A percentile compares a stretch with the other conserved stretches of the same genome.
Conservation (phyloP, 2,329 filamentous ascomycete genomes). For the Coniochaeta pulveracea region DNA sequence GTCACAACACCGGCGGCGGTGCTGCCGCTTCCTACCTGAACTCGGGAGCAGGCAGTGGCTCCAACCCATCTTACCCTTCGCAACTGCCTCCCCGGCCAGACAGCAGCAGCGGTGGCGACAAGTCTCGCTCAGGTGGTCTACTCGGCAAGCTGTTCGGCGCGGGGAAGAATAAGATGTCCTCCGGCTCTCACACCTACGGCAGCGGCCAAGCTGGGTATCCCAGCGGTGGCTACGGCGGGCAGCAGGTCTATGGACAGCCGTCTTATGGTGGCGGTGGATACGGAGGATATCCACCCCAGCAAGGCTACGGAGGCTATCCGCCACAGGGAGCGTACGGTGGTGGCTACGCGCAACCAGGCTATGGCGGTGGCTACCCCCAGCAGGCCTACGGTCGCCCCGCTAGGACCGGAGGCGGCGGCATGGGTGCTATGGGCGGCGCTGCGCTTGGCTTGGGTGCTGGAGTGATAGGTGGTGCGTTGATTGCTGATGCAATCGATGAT, state of each 20-base stretch:
- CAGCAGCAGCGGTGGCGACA: constrained; percentile 18
- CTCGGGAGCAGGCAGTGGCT: constrained; percentile 13
- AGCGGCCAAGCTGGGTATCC: constrained; percentile 16
- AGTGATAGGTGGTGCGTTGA: constrained; percentile 63
- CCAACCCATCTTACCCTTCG: constrained; percentile 19
- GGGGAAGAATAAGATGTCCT: constrained; percentile 24
- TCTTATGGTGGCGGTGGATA: constrained; percentile 20
- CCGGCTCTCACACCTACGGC: constrained; percentile 17
- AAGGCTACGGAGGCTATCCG: constrained; percentile 22
- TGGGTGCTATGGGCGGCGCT: constrained; percentile 64
- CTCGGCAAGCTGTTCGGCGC: constrained; percentile 38
- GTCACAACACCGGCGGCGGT: constrained; percentile 14
- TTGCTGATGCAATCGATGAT: constrained; percentile 57
- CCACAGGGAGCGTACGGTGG: constrained; percentile 19
- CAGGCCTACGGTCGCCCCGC: constrained; percentile 34
- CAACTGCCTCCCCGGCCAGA: constrained; percentile 30
- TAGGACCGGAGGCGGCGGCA: constrained; percentile 22
- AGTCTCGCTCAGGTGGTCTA: constrained; percentile 28
- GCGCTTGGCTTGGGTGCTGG: constrained; percentile 74
- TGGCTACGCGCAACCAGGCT: constrained; percentile 13
- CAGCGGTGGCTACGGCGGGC: constrained; percentile 22
- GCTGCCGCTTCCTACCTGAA: constrained; percentile 22
- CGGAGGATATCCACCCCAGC: constrained; percentile 18
- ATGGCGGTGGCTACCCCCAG: constrained; percentile 19
- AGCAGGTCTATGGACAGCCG: too few relatives aligned